phyloP scores from a whole-genome alignment of 768 basidiomycete species.

The Austroboletus festivus region DNA sequence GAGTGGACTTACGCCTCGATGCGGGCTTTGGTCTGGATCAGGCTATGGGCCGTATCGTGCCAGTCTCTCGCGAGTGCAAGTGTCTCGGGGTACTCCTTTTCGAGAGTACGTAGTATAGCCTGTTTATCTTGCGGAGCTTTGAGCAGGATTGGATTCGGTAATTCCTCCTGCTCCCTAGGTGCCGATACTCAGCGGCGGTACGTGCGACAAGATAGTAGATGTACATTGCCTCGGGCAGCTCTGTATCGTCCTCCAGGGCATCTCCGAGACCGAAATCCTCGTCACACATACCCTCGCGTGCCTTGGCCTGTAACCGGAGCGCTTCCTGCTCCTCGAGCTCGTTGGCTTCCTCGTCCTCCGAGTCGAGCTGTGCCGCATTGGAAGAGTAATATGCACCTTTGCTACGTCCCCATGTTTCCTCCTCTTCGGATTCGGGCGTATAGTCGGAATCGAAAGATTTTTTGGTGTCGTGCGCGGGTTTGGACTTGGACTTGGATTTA shows the following conservation, averaged over 20 bases:
- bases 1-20: constrained; percentile 49
- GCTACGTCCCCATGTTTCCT: constrained; percentile 76
- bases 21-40: constrained; percentile 51
- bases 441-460: constrained; percentile 11
- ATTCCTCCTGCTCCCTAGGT: constrained; percentile 16
- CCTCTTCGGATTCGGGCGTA: constrained; percentile 34
- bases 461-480: constrained; percentile 12
- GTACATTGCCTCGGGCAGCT: constrained; percentile 30
- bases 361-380: constrained; percentile 75
- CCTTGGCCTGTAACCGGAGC: constrained; percentile 70
- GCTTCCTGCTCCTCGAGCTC: constrained; percentile 89
- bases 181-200: constrained; percentile 3
- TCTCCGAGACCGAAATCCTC: constrained; percentile 85
- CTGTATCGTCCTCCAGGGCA: constrained; percentile 37
- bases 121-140: constrained; percentile 54
- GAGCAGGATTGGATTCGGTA: neutral
- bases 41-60: constrained; percentile 61
- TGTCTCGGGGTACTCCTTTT: constrained; percentile 73
- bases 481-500: constrained; percentile 13
- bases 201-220: neutral
- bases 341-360: constrained; percentile 86
- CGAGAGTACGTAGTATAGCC: constrained; percentile 60
- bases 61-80: constrained; percentile 81
- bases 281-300: constrained; percentile 65
- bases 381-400: constrained; percentile 84